phyloP scores from a whole-genome alignment of 2,329 filamentous ascomycete genomes.

The Aspergillus spinulosporus region DNA sequence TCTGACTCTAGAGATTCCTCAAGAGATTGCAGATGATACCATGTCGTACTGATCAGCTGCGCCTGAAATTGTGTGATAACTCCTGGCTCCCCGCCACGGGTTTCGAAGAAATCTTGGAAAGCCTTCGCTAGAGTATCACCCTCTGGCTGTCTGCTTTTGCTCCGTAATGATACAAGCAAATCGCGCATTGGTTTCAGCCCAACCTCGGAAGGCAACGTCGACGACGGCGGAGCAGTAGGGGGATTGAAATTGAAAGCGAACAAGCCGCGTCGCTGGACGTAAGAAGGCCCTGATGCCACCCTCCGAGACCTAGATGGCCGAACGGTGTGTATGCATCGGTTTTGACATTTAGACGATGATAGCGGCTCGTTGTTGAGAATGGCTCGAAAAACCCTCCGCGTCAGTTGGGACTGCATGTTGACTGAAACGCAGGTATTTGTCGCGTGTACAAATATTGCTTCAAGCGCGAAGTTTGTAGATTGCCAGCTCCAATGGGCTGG shows the following conservation, averaged over 20 bases:
- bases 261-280: constrained; percentile 32
- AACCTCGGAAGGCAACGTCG: constrained; percentile 58
- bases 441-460: not conserved
- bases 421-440: not conserved
- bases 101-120: constrained; percentile 63
- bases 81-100: constrained; percentile 51
- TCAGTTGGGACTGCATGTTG: constrained; percentile 48
- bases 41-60: constrained; percentile 58
- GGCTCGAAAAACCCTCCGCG: constrained; percentile 46
- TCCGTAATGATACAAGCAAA: constrained; percentile 62
- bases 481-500: not conserved
- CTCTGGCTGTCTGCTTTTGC: constrained; percentile 65
- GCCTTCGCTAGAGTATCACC: constrained; percentile 64
- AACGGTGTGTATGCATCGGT: constrained; percentile 34
- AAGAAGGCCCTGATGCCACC: constrained; percentile 37
- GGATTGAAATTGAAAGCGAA: constrained; percentile 34
- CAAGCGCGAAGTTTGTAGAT: not conserved
- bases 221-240: constrained; percentile 55
- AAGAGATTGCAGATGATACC: constrained; percentile 58
- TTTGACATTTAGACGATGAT: constrained; percentile 39
- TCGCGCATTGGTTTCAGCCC: constrained; percentile 73
- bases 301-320: constrained; percentile 34
- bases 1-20: constrained; percentile 32
- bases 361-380: constrained; percentile 49
- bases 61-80: constrained; percentile 68